Base-by-base conservation (phyloP, 148 eudicot species). In the Oxyria digyna region DNA sequence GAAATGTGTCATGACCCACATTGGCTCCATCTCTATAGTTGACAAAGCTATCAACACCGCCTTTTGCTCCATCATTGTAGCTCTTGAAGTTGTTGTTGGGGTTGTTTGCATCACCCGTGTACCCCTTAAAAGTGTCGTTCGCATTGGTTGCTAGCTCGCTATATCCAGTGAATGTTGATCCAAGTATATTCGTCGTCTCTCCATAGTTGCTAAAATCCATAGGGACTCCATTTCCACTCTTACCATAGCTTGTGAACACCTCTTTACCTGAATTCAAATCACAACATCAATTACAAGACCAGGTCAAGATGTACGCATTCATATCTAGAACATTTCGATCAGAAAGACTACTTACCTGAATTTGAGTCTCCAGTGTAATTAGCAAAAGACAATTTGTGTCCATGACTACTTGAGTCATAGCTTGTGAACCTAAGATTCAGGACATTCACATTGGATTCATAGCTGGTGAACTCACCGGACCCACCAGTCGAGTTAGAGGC, bases 1-100 rank as follows among this genome's bases (percentile, higher is more conserved):
- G 85, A 65, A 93, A 93, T 0, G 87, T 65, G 46, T 93, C 95
- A 2, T 78, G 78, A 11, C 96, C 98, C 3, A 87, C 78, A 72
- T 93, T 93, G 14, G 89, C 85, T 4, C 82, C 65, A 18, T 86
- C 86, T 29, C 95, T 70, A 31, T 93, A 93, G 69, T 83, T 83
- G 1, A 74, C 71, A 35, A 93, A 93, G 21, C 55, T 81, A 62
- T 87, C 91, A 0, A 46, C 15, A 8, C 91, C 98, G 0, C 85
- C 79, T 33, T 80, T 84, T 4, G 74, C 85, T 18, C 71, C 79
- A 20, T 38, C 18, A n/a, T 89, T 87, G 38, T 89, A 93, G 6
- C 76, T 77, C 79, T 82, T 87, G 82, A 93, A 93, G 42, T 72
- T 81, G 65, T 82, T 93, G 9, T 18, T 72, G 0, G 98, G 98